Evolutionary conservation across 257 asterid species (phyloP).

Genomic region (Nicotiana otophora): DNA sequence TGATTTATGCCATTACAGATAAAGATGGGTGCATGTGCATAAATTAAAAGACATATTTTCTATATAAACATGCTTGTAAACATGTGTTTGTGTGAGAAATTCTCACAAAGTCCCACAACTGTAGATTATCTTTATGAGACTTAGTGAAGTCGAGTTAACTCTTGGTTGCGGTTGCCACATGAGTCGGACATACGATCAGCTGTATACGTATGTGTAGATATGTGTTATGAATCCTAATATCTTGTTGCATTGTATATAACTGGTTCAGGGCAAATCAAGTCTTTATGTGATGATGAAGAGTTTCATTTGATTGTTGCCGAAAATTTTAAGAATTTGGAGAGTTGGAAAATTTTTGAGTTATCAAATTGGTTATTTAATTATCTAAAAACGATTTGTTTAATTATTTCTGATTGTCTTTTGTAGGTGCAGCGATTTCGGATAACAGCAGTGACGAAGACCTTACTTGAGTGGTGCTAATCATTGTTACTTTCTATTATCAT

Average conservation of each 20-base stretch:
- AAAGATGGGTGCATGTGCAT: neutral
- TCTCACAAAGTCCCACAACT: neutral
- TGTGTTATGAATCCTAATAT: neutral
- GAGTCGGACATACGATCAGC: neutral
- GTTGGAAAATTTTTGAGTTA: too few species aligned
- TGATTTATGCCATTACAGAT: neutral
- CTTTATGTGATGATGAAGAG: neutral
- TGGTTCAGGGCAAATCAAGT: neutral
- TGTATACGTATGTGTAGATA: neutral
- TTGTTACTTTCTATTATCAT: too few species aligned
- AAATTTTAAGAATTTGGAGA: too few species aligned
- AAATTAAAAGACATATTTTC: neutral
- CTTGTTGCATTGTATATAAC: neutral
- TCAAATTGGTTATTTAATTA: too few species aligned
- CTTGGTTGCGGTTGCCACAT: neutral
- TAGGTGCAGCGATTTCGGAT: too few species aligned
- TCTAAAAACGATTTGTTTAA: too few species aligned
- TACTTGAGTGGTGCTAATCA: too few species aligned
- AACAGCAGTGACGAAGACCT: too few species aligned
- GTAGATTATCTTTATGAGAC: neutral
- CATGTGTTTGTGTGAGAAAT: neutral
- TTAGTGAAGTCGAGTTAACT: neutral
- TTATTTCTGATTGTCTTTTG: too few species aligned
- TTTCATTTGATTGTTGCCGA: too few species aligned
- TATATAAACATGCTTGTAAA: neutral